Percentiles rank a stretch among this genome's conserved stretches.
These are phyloP conservation scores for Polyplosphaeria fusca DNA, from an alignment of 495 filamentous ascomycete species.

Conservation along the genomic window DNA sequence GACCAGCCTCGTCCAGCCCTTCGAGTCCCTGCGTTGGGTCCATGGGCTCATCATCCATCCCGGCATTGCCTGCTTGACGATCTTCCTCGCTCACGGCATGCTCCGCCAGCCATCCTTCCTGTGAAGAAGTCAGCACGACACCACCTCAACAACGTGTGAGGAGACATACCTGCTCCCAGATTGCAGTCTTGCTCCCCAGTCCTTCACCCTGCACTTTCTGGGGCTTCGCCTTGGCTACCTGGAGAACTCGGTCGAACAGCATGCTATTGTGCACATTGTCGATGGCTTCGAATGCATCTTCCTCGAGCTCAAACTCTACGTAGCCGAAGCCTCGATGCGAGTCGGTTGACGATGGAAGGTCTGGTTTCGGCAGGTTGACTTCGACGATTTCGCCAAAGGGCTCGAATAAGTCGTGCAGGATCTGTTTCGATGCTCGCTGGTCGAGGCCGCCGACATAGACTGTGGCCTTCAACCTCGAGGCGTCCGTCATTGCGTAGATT, in stretches of 20 bases:
- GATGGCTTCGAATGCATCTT: constrained; percentile 91
- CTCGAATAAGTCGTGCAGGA: constrained; percentile 85
- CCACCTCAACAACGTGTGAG: neutral
- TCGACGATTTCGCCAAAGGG: constrained; percentile 94
- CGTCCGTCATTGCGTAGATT: constrained; percentile 65
- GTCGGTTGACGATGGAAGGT: constrained; percentile 63
- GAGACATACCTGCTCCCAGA: constrained; percentile 87
- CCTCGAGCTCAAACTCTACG: constrained; percentile 83
- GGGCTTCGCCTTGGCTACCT: constrained; percentile 85
- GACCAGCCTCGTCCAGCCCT: constrained; percentile 88
- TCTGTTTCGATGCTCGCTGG: constrained; percentile 66
- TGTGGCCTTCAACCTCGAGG: constrained; percentile 80
- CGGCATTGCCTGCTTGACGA: constrained; percentile 55
- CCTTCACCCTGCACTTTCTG: constrained; percentile 86
- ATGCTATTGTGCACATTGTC: constrained; percentile 99
- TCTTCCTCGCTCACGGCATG: constrained; percentile 89
- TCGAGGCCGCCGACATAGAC: constrained; percentile 89
- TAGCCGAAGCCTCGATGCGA: constrained; percentile 92
- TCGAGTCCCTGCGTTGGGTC: constrained; percentile 97
- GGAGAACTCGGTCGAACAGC: constrained; percentile 89
- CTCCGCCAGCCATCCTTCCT: constrained; percentile 93
- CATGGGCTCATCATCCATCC: constrained; percentile 53
- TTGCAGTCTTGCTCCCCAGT: constrained; percentile 86
- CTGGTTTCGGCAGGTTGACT: constrained; percentile 82
- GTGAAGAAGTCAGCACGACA: constrained; percentile 38